Percentiles rank a stretch among this genome's conserved stretches.
Evolutionary conservation across 2,329 filamentous ascomycete species (phyloP).

Genomic region (Epichloe coenophiala): DNA sequence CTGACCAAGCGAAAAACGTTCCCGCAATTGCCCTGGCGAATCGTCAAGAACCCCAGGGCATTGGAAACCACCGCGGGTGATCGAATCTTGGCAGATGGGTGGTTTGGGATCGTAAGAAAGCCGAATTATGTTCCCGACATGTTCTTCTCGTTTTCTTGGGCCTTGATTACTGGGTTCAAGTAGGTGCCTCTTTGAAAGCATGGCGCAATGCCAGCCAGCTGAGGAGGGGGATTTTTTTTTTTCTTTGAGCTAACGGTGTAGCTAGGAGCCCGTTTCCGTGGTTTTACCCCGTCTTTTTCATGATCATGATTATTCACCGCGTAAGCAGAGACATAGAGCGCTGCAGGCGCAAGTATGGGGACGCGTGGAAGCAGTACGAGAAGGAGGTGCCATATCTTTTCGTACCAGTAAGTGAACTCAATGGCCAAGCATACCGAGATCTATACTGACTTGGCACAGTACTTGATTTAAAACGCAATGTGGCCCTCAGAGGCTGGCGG

Average conservation of each 20-base stretch:
- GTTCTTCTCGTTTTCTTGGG: conserved; percentile 37
- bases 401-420: conserved; percentile 44
- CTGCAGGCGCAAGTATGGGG: conserved; percentile 69
- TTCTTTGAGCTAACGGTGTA: too few relatives aligned
- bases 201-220: too few relatives aligned
- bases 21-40: conserved; percentile 81
- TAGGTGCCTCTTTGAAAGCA: conserved; percentile 9
- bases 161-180: conserved; percentile 36
- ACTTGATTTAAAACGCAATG: too few relatives aligned
- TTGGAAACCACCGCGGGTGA: conserved; percentile 62
- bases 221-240: too few relatives aligned
- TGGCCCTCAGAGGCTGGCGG: too few relatives aligned
- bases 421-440: too few relatives aligned
- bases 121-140: conserved; percentile 36
- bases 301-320: conserved; percentile 68
- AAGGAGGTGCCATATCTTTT: conserved; percentile 69
- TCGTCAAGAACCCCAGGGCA: conserved; percentile 64
- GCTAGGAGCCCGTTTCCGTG: conserved; percentile 63
- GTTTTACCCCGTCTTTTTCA: conserved; percentile 83
- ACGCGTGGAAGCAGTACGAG: conserved; percentile 71
- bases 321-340: conserved; percentile 62
- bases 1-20: conserved; percentile 62
- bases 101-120: conserved; percentile 65
- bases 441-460: too few relatives aligned
- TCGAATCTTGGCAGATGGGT: conserved; percentile 64